Base-by-base conservation (phyloP, 305 asterid species). In the Fraxinus angustifolia region DNA sequence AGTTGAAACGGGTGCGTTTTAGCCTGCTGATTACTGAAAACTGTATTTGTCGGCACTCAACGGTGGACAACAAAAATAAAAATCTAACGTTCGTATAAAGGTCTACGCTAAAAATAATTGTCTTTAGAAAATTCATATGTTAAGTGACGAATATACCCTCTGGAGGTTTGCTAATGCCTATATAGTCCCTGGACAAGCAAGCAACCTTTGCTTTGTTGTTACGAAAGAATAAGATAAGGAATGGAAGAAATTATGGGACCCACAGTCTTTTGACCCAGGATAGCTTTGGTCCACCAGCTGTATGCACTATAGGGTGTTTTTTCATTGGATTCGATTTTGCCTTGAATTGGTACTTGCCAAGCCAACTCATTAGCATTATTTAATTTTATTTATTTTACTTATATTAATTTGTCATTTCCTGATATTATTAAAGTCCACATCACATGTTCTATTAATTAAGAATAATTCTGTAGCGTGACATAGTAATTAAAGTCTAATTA, bases 311-410 rank as follows among this genome's bases (percentile, higher is more conserved):
- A 75, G 28, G 71, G 35, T 72, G 45, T 70, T 72, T 77, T 45
- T 81, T 82, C 88, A 83, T 87, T 12, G 90, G 90, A 87, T 87
- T 79, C 90, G 65, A 87, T 71, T 81, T 87, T 79, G 81, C 42
- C 73, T 76, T 65, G 11, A 65, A 23, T 73, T 58, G 53, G 1
- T 58, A 31, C 73, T 83, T 79, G 26, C 26, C 26, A 23, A 23
- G 42, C 38, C 72, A 58, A 76, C 81, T 68, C 42, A 12, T 45
- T 45, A 12, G 1, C 17, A 45, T 14, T 11, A 11, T 2, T 40
- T 40, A 38, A 36, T 36, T 36, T 23, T 23, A 0, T 36, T 6
- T 36, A 7, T 36, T 35, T 35, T 35, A 35, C 40, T 6, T 23
- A 23, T 23, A 23, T 36, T 36, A 6, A 36, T 8, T 40, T 8